phyloP scores from a whole-genome alignment of 2,329 filamentous ascomycete genomes.

The Exophiala phaeomuriformis region DNA sequence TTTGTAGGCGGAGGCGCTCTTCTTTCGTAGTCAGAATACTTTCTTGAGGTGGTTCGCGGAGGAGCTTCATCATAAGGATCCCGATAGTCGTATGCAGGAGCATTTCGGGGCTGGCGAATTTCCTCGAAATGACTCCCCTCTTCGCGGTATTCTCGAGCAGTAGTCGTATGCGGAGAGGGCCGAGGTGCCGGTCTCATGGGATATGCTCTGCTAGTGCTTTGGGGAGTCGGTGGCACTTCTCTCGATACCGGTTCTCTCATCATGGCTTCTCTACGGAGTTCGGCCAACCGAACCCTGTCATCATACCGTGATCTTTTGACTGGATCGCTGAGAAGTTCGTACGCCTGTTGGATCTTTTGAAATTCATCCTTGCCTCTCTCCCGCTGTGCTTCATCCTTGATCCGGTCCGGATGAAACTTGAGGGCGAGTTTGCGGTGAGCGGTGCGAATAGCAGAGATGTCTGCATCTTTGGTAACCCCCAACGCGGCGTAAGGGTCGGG shows the following conservation, averaged over 20 bases:
- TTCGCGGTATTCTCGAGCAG: slow-evolving; percentile 36
- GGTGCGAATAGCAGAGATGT: slow-evolving; percentile 63
- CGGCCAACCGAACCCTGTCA: slow-evolving; percentile 60
- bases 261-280: slow-evolving; percentile 53
- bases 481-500: slow-evolving; percentile 72
- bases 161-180: slow-evolving; percentile 3
- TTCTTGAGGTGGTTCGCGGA: slow-evolving; percentile 33
- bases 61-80: slow-evolving; percentile 34
- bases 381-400: slow-evolving; percentile 70
- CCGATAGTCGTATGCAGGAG: slow-evolving; percentile 35
- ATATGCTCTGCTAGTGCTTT: slow-evolving; percentile 17
- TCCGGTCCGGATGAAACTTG: slow-evolving; percentile 86
- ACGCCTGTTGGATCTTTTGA: slow-evolving; percentile 85
- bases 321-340: slow-evolving; percentile 80
- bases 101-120: slow-evolving; percentile 36
- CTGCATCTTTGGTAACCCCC: slow-evolving; percentile 65
- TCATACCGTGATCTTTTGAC: slow-evolving; percentile 68
- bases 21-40: slow-evolving; percentile 34
- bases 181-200: slow-evolving; percentile 21
- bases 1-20: slow-evolving; percentile 30
- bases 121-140: slow-evolving; percentile 37
- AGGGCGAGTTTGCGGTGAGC: slow-evolving; percentile 80
- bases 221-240: slow-evolving; percentile 12
- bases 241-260: slow-evolving; percentile 35
- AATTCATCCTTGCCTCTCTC: slow-evolving; percentile 77